phyloP scores from a whole-genome alignment of 2,329 filamentous ascomycete species.

The Coleophoma crateriformis region DNA sequence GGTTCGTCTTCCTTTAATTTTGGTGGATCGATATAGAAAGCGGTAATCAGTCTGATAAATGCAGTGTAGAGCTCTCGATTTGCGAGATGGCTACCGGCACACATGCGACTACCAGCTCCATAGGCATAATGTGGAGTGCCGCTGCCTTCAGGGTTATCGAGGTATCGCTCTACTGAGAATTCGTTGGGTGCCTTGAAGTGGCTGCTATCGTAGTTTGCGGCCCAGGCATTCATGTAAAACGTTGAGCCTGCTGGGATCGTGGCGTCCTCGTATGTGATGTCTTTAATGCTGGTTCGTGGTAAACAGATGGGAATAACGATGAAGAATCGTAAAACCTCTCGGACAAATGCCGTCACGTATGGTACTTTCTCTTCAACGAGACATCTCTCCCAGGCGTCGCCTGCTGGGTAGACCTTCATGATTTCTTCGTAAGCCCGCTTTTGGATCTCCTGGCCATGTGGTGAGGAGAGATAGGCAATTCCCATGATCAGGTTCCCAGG shows the following conservation, averaged over 20 bases:
- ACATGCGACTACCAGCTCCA: slow-evolving; percentile 59
- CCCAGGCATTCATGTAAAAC: slow-evolving; percentile 79
- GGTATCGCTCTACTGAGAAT: slow-evolving; percentile 68
- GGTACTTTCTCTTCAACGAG: slow-evolving; percentile 69
- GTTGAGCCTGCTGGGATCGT: slow-evolving; percentile 70
- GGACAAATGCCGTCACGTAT: slow-evolving; percentile 72
- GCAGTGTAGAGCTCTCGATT: slow-evolving; percentile 59
- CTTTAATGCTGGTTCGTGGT: slow-evolving; percentile 65
- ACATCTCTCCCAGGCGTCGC: slow-evolving; percentile 72
- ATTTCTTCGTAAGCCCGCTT: slow-evolving; percentile 65
- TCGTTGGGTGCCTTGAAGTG: slow-evolving; percentile 59
- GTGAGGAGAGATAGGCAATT: slow-evolving; percentile 67
- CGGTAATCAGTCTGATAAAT: slow-evolving; percentile 51
- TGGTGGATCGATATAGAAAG: slow-evolving; percentile 48
- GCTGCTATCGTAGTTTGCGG: slow-evolving; percentile 63
- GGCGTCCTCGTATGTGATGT: slow-evolving; percentile 62
- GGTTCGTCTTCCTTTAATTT: slow-evolving; percentile 41
- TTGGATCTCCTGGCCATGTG: slow-evolving; percentile 65
- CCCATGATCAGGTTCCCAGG: slow-evolving; percentile 77
- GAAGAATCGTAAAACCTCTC: slow-evolving; percentile 74
- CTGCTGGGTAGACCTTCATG: slow-evolving; percentile 62
- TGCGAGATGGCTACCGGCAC: slow-evolving; percentile 56
- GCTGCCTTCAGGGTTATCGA: slow-evolving; percentile 41
- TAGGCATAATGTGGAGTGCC: slow-evolving; percentile 59
- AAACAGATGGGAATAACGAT: slow-evolving; percentile 76